These are phyloP conservation scores for Chaetothyriales sp. DNA, from an alignment of 2,329 filamentous ascomycete species.

Conservation along the genomic window DNA sequence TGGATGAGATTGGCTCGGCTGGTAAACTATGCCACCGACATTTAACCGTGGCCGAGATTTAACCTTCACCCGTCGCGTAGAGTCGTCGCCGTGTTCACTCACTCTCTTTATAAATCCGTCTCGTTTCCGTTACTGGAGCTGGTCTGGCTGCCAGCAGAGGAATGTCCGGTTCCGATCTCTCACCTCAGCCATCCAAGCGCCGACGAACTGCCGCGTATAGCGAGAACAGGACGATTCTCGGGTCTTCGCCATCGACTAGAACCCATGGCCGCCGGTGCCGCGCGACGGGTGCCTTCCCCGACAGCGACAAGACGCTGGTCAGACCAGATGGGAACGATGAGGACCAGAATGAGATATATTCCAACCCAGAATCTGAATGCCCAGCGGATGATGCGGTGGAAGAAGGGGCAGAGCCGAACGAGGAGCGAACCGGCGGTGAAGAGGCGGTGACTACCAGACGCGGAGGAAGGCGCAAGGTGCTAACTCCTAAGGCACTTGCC, in stretches of 20 bases:
- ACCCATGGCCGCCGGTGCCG: neutral
- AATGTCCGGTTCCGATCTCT: conserved; percentile 9
- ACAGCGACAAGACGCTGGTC: neutral
- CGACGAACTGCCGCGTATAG: conserved; percentile 12
- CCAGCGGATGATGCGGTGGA: neutral
- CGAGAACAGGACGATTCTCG: conserved; percentile 8
- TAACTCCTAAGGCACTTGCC: neutral
- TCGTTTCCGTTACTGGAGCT: neutral
- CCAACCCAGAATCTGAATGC: neutral
- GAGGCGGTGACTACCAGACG: neutral
- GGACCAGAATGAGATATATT: neutral
- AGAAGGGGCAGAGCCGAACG: neutral
- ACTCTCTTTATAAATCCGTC: neutral
- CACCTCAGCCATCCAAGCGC: conserved; percentile 14
- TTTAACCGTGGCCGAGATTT: conserved; percentile 2
- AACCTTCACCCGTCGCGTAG: conserved; percentile 11
- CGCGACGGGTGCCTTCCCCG: neutral
- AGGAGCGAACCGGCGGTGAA: neutral
- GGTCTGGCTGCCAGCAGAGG: neutral
- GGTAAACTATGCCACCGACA: too few relatives aligned
- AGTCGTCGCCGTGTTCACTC: conserved; percentile 2
- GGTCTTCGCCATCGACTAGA: neutral
- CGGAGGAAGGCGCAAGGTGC: neutral
- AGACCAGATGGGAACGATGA: neutral
- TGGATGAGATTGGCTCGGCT: neutral